These are phyloP conservation scores for Oryza rufipogon DNA, from an alignment of 176 grass and related monocot species.

Conservation along the genomic window DNA sequence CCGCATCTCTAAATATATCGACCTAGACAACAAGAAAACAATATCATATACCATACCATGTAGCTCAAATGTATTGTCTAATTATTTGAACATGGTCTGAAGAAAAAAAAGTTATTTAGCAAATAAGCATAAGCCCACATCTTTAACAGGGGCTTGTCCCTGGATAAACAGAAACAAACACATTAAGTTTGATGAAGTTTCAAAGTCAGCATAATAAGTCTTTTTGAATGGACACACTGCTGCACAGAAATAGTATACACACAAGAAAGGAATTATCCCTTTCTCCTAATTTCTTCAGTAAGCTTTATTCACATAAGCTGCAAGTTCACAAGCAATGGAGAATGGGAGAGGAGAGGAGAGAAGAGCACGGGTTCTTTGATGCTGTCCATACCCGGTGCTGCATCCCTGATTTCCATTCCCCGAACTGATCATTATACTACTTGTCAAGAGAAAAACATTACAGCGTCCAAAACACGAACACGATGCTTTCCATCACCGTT, in stretches of 20 bases:
- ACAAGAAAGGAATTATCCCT: background rate
- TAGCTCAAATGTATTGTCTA: background rate
- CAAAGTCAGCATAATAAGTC: background rate
- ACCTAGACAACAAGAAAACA: slow-evolving; percentile 55
- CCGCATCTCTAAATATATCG: slow-evolving; percentile 99
- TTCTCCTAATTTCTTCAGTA: background rate
- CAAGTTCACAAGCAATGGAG: background rate
- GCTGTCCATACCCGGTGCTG: background rate
- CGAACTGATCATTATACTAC: background rate
- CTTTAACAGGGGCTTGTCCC: background rate
- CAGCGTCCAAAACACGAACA: background rate
- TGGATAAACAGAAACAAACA: too few relatives aligned
- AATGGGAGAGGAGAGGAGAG: background rate
- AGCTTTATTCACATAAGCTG: background rate
- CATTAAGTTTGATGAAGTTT: background rate
- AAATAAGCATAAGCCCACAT: background rate
- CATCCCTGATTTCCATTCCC: background rate
- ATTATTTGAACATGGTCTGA: slow-evolving; percentile 7
- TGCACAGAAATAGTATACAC: background rate
- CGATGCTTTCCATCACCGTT: background rate
- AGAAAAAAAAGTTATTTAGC: background rate
- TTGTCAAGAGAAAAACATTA: background rate
- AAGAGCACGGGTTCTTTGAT: background rate
- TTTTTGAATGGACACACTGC: background rate
- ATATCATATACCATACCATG: slow-evolving; percentile 18